These are phyloP conservation scores for Pythium sukuiense DNA, from an alignment of 352 stramenopile species.

Conservation along the genomic window DNA sequence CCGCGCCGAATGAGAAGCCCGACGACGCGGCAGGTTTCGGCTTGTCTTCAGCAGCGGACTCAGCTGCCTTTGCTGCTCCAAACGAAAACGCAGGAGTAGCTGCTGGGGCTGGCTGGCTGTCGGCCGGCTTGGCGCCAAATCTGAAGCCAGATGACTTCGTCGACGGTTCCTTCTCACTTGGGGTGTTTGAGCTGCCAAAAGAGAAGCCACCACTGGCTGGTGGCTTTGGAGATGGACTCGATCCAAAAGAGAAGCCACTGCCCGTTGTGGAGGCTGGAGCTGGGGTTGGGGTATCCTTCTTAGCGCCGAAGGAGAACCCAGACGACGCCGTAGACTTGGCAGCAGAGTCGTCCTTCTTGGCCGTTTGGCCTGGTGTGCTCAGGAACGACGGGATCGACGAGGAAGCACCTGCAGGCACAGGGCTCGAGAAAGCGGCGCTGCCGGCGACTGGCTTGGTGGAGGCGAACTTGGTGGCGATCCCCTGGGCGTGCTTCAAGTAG, in stretches of 20 bases:
- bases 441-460: constrained; percentile 59
- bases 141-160: constrained; percentile 19
- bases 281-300: constrained; percentile 20
- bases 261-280: constrained; percentile 2
- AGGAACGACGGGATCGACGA: constrained; percentile 22
- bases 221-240: constrained; percentile 4
- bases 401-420: constrained; percentile 4
- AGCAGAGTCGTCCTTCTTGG: constrained; percentile 13
- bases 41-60: background rate
- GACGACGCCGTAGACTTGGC: constrained; percentile 15
- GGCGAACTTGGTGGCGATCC: constrained; percentile 62
- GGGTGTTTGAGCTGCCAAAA: constrained; percentile 24
- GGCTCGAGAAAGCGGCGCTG: background rate
- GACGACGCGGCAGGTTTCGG: constrained; percentile 20
- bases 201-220: constrained; percentile 23
- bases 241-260: constrained; percentile 1
- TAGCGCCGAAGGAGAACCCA: constrained; percentile 26
- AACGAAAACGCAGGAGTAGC: constrained; percentile 36
- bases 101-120: constrained; percentile 24
- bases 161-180: constrained; percentile 3
- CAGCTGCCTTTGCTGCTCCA: constrained; percentile 5
- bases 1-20: constrained; percentile 50
- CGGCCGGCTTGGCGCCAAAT: constrained; percentile 27
- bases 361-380: background rate
- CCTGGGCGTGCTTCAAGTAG: constrained; percentile 67